Percentiles rank a stretch among this genome's conserved stretches.
Evolutionary conservation across 2,329 filamentous ascomycete genomes (phyloP).

Genomic region (Atkinsonella texensis): DNA sequence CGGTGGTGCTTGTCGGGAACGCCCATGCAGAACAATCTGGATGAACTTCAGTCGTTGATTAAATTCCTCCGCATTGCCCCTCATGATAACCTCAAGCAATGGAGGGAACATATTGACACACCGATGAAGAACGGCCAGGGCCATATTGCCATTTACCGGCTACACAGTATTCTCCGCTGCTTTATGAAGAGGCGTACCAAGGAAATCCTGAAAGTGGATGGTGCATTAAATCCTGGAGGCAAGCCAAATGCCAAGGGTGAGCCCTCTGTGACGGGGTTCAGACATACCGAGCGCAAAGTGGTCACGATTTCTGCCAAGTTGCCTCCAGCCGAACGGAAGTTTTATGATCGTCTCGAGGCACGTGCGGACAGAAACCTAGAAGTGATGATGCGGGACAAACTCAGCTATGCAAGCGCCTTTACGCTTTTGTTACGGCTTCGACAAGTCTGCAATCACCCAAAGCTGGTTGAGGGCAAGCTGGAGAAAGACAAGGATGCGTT

Average conservation of each 20-base stretch:
- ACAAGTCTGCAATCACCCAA: slow-evolving; percentile 90
- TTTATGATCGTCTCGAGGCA: slow-evolving; percentile 74
- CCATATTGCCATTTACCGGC: slow-evolving; percentile 72
- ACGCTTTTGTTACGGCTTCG: slow-evolving; percentile 81
- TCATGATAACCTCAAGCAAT: slow-evolving; percentile 73
- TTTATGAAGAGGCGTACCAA: slow-evolving; percentile 99
- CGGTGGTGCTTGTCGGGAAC: slow-evolving; percentile 95
- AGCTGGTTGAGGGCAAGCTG: slow-evolving; percentile 74
- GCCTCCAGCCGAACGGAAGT: slow-evolving; percentile 65
- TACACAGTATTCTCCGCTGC: slow-evolving; percentile 75
- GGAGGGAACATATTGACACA: slow-evolving; percentile 82
- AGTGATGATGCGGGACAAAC: slow-evolving; percentile 71
- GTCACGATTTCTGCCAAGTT: slow-evolving; percentile 70
- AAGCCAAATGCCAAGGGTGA: slow-evolving; percentile 43
- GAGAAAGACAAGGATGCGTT: slow-evolving; percentile 81
- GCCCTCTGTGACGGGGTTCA: slow-evolving; percentile 56
- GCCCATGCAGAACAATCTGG: slow-evolving; percentile 95
- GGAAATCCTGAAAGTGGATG: slow-evolving; percentile 83
- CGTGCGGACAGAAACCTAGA: slow-evolving; percentile 80
- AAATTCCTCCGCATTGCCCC: slow-evolving; percentile 87
- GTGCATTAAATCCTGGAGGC: slow-evolving; percentile 65
- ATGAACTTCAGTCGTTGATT: slow-evolving; percentile 88
- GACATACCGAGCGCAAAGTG: slow-evolving; percentile 84
- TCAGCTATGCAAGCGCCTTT: slow-evolving; percentile 89
- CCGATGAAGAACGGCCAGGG: slow-evolving; percentile 87